These are phyloP conservation scores for Anisogramma anomala DNA, from an alignment of 2,329 filamentous ascomycete species.

Conservation along the genomic window DNA sequence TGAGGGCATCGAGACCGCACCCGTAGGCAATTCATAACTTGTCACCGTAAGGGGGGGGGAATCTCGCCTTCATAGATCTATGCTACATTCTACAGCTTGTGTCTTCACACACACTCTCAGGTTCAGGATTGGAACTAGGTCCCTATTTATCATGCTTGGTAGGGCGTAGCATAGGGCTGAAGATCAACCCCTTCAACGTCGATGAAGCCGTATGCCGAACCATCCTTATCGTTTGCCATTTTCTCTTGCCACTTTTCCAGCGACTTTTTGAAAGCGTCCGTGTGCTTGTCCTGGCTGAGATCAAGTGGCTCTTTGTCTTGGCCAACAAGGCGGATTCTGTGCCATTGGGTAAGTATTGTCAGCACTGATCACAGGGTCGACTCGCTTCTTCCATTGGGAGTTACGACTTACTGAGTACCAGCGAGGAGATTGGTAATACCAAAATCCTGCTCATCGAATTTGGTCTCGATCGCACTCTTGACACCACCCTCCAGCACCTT, in stretches of 20 bases:
- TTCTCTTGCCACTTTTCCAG: slow-evolving; percentile 21
- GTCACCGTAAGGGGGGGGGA: no score
- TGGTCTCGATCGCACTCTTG: slow-evolving; percentile 35
- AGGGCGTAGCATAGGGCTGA: slow-evolving; percentile 23
- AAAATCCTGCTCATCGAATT: slow-evolving; percentile 37
- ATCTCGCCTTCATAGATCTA: no score
- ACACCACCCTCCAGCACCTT: slow-evolving; percentile 35
- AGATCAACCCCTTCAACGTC: slow-evolving; percentile 23
- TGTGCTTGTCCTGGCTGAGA: slow-evolving; percentile 22
- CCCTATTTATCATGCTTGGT: slow-evolving; percentile 12
- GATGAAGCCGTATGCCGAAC: slow-evolving; percentile 22
- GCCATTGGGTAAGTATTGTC: background rate
- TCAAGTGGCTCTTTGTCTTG: slow-evolving; percentile 21
- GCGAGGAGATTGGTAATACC: slow-evolving; percentile 9
- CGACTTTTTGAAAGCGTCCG: slow-evolving; percentile 20
- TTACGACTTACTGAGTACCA: slow-evolving; percentile 10
- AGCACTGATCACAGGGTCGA: no score
- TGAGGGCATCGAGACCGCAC: no score
- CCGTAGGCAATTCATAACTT: no score
- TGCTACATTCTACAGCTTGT: no score
- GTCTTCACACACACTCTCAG: no score
- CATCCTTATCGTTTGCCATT: slow-evolving; percentile 23
- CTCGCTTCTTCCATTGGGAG: no score
- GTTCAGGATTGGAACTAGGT: no score
- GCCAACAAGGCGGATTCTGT: slow-evolving; percentile 11